These are phyloP conservation scores for Nothopassalora personata DNA, from an alignment of 2,329 filamentous ascomycete species.

Conservation along the genomic window DNA sequence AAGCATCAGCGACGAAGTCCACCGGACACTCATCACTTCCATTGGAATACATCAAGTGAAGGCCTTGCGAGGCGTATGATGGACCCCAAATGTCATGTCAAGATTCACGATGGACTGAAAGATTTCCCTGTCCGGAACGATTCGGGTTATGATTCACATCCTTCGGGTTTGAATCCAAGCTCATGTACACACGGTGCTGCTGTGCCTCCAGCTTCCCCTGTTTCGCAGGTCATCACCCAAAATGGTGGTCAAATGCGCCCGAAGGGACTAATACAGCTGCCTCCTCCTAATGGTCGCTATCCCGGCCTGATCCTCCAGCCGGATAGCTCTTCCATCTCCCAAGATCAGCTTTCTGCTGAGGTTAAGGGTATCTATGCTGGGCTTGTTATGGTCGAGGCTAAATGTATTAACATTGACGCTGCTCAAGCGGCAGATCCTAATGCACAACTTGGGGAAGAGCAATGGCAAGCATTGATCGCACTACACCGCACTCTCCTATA, in stretches of 20 bases:
- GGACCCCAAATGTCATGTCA: slow-evolving; percentile 1
- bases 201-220: not conserved
- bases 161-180: slow-evolving; percentile 4
- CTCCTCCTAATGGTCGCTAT: slow-evolving; percentile 5
- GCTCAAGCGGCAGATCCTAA: slow-evolving; percentile 53
- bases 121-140: slow-evolving; percentile 3
- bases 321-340: slow-evolving; percentile 51
- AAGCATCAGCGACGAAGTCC: not conserved
- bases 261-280: slow-evolving; percentile 2
- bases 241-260: not conserved
- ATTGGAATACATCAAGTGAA: not conserved
- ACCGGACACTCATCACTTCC: not conserved
- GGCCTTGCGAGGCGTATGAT: not conserved
- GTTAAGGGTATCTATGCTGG: slow-evolving; percentile 80
- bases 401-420: slow-evolving; percentile 78
- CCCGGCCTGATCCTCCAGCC: slow-evolving; percentile 23
- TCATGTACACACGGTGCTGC: not conserved
- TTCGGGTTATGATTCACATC: slow-evolving; percentile 11
- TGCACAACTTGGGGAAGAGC: slow-evolving; percentile 52
- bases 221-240: not conserved
- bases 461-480: slow-evolving; percentile 80
- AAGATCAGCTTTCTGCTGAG: slow-evolving; percentile 73
- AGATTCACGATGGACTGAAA: slow-evolving; percentile 5
- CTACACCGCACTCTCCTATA: slow-evolving; percentile 63
- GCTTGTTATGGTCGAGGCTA: slow-evolving; percentile 77